phyloP scores from a whole-genome alignment of 2,329 filamentous ascomycete genomes.

The Magnaporthiopsis rhizophila region DNA sequence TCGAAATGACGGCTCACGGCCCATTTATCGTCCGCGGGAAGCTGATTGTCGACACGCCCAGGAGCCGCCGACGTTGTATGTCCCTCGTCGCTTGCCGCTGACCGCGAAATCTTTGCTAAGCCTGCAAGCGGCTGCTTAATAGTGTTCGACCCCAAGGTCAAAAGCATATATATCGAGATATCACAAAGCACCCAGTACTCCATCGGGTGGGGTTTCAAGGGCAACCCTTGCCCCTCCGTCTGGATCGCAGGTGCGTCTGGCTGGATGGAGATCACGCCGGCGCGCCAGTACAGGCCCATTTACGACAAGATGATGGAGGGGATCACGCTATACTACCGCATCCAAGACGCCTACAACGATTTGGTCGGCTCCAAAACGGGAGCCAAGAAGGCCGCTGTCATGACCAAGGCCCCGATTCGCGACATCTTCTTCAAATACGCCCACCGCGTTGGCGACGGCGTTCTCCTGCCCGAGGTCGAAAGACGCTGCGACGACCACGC shows the following conservation, averaged over 20 bases:
- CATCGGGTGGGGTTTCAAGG: conserved; percentile 38
- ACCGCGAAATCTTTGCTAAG: background rate
- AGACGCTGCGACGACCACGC: conserved; percentile 39
- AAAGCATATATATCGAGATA: conserved; percentile 43
- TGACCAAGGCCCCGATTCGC: conserved; percentile 18
- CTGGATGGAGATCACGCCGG: conserved; percentile 60
- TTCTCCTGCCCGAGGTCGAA: conserved; percentile 40
- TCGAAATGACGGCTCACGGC: conserved; percentile 50
- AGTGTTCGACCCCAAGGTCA: conserved; percentile 27
- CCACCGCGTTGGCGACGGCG: conserved; percentile 42
- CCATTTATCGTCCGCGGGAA: conserved; percentile 55
- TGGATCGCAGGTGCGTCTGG: conserved; percentile 60
- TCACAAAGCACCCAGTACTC: conserved; percentile 40
- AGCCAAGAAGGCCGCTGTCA: conserved; percentile 20
- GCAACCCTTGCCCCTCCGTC: conserved; percentile 41
- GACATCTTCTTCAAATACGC: conserved; percentile 39
- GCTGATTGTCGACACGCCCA: conserved; percentile 41
- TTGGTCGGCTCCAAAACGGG: conserved; percentile 21
- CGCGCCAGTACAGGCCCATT: conserved; percentile 45
- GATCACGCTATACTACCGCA: conserved; percentile 54
- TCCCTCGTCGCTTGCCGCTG: background rate
- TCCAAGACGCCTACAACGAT: conserved; percentile 47
- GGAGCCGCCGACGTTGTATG: conserved; percentile 22
- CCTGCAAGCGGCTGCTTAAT: background rate
- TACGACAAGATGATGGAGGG: conserved; percentile 55